Conservation (phyloP, 1,284 basidiomycete genomes). For the Sanghuangporus sanghuang region DNA sequence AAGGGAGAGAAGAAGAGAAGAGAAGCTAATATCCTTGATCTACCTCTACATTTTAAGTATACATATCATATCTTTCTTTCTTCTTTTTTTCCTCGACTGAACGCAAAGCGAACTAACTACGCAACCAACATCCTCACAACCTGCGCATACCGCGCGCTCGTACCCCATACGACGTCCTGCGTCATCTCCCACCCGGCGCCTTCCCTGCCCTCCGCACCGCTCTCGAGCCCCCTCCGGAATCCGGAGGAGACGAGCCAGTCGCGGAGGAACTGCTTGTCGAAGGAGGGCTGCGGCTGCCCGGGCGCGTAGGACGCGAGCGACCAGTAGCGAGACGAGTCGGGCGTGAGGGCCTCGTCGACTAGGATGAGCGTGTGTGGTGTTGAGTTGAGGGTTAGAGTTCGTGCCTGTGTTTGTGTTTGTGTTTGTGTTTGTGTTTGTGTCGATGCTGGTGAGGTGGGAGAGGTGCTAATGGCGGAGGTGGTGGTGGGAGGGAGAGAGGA, state of each 20-base stretch:
- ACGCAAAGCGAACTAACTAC: neutral
- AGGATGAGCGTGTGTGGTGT: slow-evolving; percentile 65
- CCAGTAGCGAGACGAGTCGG: slow-evolving; percentile 98
- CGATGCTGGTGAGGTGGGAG: too few relatives aligned
- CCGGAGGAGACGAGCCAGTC: slow-evolving; percentile 80
- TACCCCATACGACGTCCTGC: slow-evolving; percentile 72
- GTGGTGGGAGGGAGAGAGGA: slow-evolving; percentile 49
- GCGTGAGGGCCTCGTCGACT: slow-evolving; percentile 94
- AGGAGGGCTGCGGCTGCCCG: slow-evolving; percentile 82
- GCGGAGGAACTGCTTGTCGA: slow-evolving; percentile 95
- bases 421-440: too few relatives aligned
- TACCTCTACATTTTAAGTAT: too few relatives aligned
- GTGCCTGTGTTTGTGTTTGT: too few relatives aligned
- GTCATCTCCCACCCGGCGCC: slow-evolving; percentile 74
- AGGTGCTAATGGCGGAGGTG: too few relatives aligned
- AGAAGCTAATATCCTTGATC: too few relatives aligned
- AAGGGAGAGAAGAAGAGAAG: too few relatives aligned
- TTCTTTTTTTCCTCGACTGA: neutral
- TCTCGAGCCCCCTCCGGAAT: slow-evolving; percentile 77
- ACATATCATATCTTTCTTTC: neutral
- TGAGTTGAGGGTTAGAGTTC: slow-evolving; percentile 21
- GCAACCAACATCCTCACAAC: slow-evolving; percentile 67
- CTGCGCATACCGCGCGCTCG: slow-evolving; percentile 73
- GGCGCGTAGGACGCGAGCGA: slow-evolving; percentile 68
- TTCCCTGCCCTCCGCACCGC: slow-evolving; percentile 60